These are phyloP conservation scores for Sugiyamaella pinicola DNA, from an alignment of 1,139 yeast species.

Conservation along the genomic window DNA sequence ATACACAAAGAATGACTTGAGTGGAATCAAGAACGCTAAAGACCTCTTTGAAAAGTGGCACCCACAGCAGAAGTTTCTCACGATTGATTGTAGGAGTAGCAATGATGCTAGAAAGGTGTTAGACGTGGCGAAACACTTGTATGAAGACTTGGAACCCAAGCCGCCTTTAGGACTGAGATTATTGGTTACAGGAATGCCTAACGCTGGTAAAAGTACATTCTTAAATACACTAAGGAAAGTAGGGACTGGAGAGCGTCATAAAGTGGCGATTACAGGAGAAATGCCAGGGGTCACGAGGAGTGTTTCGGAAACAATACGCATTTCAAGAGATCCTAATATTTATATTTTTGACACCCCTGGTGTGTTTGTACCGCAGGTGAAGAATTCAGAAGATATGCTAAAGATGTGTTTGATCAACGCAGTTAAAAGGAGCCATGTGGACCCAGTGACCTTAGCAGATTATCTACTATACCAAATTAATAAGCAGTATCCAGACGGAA, in stretches of 20 bases:
- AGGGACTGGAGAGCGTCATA: conserved; percentile 51
- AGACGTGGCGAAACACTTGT: conserved; percentile 46
- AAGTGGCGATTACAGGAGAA: conserved; percentile 85
- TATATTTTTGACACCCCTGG: conserved; percentile 92
- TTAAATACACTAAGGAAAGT: conserved; percentile 71
- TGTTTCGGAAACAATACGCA: conserved; percentile 73
- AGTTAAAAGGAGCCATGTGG: conserved; percentile 69
- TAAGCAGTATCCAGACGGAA: conserved; percentile 40
- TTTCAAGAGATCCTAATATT: conserved; percentile 64
- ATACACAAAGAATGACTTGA: conserved; percentile 67
- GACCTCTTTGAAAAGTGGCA: conserved; percentile 57
- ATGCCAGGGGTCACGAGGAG: conserved; percentile 88
- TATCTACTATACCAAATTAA: conserved; percentile 76
- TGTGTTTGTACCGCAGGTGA: conserved; percentile 76
- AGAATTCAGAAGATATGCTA: conserved; percentile 69
- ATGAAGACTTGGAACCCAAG: conserved; percentile 46
- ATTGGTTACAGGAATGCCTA: conserved; percentile 92
- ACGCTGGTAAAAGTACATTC: conserved; percentile 94
- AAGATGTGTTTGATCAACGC: conserved; percentile 76
- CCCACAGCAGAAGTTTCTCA: conserved; percentile 54
- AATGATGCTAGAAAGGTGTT: conserved; percentile 57
- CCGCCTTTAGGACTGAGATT: conserved; percentile 83
- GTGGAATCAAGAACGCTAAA: conserved; percentile 30
- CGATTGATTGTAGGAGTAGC: conserved; percentile 60
- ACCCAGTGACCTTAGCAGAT: conserved; percentile 86